Percentiles rank a stretch among this genome's conserved stretches.
Conservation (phyloP, 306 rosid genomes). For the Pueraria montana region DNA sequence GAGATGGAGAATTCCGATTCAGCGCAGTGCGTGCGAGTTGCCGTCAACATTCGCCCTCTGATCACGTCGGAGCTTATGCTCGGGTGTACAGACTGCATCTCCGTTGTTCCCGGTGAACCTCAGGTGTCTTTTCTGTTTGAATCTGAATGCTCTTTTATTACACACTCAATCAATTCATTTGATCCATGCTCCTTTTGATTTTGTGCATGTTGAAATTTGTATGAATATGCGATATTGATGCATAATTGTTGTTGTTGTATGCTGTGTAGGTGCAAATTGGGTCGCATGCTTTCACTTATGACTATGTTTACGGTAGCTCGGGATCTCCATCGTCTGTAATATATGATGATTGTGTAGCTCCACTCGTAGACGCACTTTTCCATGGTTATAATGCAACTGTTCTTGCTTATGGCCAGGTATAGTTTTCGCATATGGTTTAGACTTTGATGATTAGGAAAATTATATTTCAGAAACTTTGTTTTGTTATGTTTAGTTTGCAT, state of each 20-base stretch:
- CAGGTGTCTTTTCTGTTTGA: constrained; percentile 56
- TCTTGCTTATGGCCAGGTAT: constrained; percentile 97
- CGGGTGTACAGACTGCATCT: constrained; percentile 92
- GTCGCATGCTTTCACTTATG: constrained; percentile 86
- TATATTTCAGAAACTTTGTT: not conserved
- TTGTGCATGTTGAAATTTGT: not conserved
- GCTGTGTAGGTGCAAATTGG: constrained; percentile 83
- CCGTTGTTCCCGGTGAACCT: constrained; percentile 85
- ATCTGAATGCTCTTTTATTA: not conserved
- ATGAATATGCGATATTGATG: not conserved
- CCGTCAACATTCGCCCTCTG: constrained; percentile 87
- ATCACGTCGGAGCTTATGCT: constrained; percentile 84
- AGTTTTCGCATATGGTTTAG: not conserved
- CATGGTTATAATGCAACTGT: constrained; percentile 96
- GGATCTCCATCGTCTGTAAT: constrained; percentile 61
- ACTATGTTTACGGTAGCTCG: constrained; percentile 73
- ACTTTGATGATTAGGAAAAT: not conserved
- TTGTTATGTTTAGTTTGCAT: not conserved
- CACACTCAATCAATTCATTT: not conserved
- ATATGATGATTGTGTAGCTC: constrained; percentile 88
- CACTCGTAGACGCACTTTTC: constrained; percentile 84
- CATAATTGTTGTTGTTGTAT: constrained; percentile 6
- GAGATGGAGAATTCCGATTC: constrained; percentile 79
- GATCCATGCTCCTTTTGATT: not conserved
- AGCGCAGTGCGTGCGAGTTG: constrained; percentile 81